phyloP scores from a whole-genome alignment of 306 rosid genomes.

The Begonia loranthoides region DNA sequence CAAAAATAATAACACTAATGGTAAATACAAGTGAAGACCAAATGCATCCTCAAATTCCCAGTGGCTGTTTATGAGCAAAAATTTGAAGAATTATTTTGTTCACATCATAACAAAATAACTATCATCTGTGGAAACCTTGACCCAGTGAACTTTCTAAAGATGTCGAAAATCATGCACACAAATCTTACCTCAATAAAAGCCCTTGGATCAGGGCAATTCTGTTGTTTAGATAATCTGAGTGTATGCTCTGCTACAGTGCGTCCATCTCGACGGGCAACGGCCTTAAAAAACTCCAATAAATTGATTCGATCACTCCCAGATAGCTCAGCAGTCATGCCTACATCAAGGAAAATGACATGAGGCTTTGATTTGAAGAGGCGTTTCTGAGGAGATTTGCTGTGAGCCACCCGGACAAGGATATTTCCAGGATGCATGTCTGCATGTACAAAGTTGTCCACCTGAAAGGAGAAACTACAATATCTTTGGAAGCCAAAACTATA shows the following conservation, averaged over 20 bases:
- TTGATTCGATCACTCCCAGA: constrained; percentile 75
- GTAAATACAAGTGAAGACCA: too few relatives aligned
- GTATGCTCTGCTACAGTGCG: constrained; percentile 77
- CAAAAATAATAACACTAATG: constrained; percentile 7
- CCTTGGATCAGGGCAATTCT: constrained; percentile 85
- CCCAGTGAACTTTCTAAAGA: too few relatives aligned
- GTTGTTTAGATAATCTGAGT: constrained; percentile 72
- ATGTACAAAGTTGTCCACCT: constrained; percentile 99
- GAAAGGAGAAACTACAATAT: constrained; percentile 26
- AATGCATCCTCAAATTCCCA: too few relatives aligned
- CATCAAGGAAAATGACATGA: constrained; percentile 94
- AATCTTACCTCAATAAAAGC: constrained; percentile 72
- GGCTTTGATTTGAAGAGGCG: constrained; percentile 91
- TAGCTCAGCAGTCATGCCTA: constrained; percentile 99
- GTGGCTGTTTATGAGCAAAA: too few relatives aligned
- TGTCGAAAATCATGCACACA: too few relatives aligned
- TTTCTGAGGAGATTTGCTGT: constrained; percentile 44
- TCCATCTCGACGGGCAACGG: constrained; percentile 93
- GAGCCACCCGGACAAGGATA: constrained; percentile 82
- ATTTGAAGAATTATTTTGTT: too few relatives aligned
- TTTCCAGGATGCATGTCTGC: constrained; percentile 99
- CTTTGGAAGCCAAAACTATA: constrained; percentile 23
- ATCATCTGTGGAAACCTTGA: too few relatives aligned
- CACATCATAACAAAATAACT: too few relatives aligned
- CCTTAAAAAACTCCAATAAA: constrained; percentile 81